phyloP scores from a whole-genome alignment of 2,329 filamentous ascomycete genomes.

The Mycosphaerelloides madeirae region DNA sequence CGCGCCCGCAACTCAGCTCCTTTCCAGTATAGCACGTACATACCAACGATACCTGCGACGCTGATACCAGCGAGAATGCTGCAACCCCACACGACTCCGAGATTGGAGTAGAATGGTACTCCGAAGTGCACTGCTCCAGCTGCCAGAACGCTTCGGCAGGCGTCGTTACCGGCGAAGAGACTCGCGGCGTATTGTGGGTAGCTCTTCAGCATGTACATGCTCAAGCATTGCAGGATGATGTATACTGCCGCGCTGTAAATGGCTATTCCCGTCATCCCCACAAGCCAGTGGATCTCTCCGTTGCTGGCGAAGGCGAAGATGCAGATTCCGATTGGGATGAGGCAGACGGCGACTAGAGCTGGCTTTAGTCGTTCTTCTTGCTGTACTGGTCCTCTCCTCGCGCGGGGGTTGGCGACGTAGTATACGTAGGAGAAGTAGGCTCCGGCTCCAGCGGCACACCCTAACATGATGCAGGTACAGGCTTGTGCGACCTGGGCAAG shows the following conservation, averaged over 20 bases:
- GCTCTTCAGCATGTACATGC: no score
- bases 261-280: slow-evolving; percentile 33
- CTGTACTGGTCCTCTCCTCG: slow-evolving; percentile 17
- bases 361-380: slow-evolving; percentile 28
- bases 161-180: slow-evolving; percentile 55
- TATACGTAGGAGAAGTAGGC: slow-evolving; percentile 27
- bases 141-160: slow-evolving; percentile 53
- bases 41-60: slow-evolving; percentile 6
- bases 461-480: slow-evolving; percentile 31
- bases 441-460: slow-evolving; percentile 21
- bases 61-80: slow-evolving; percentile 49
- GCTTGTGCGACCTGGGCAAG: slow-evolving; percentile 32
- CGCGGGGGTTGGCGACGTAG: slow-evolving; percentile 23
- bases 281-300: slow-evolving; percentile 36
- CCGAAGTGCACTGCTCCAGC: slow-evolving; percentile 56
- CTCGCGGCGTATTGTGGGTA: no score
- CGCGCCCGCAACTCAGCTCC: neutral
- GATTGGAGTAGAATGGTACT: slow-evolving; percentile 48
- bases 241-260: slow-evolving; percentile 37
- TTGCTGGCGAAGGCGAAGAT: slow-evolving; percentile 30
- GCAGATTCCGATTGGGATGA: slow-evolving; percentile 29
- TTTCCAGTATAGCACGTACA: neutral
- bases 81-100: slow-evolving; percentile 55
- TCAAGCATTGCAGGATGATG: slow-evolving; percentile 35
- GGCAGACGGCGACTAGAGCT: slow-evolving; percentile 22